Percentiles rank a stretch among this genome's conserved stretches.
phyloP scores from a whole-genome alignment of 1,284 basidiomycete species.

The Apiotrichum sp. region DNA sequence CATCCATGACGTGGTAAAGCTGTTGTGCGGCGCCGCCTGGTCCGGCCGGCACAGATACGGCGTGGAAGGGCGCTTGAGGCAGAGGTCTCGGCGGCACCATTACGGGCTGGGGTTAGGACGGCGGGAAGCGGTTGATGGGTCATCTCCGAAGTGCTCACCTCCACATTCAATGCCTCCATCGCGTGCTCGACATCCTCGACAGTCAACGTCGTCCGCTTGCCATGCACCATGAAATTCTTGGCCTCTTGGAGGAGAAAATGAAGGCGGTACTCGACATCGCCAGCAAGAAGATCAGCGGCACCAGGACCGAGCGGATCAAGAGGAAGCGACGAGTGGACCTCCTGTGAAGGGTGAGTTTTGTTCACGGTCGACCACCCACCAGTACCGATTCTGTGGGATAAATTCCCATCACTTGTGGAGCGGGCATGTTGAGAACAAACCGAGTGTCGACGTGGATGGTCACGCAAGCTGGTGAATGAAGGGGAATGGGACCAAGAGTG shows the following conservation, averaged over 20 bases:
- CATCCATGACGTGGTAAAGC: conserved; percentile 88
- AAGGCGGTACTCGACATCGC: conserved; percentile 94
- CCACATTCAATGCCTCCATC: conserved; percentile 87
- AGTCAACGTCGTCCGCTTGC: conserved; percentile 75
- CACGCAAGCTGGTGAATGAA: not conserved
- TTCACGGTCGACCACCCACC: conserved; percentile 17
- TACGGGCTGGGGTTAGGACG: conserved; percentile 28
- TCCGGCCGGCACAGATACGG: conserved; percentile 27
- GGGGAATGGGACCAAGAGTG: not conserved
- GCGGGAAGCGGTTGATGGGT: too few species aligned
- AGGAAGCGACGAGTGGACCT: conserved; percentile 83
- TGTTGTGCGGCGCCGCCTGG: conserved; percentile 51
- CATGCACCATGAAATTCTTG: conserved; percentile 92
- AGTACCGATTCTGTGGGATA: conserved; percentile 40
- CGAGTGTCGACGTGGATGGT: not conserved
- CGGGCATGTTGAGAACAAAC: conserved; percentile 26
- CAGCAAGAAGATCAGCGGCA: conserved; percentile 79
- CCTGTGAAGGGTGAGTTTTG: conserved; percentile 51
- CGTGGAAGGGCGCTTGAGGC: conserved; percentile 61
- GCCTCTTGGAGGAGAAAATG: conserved; percentile 76
- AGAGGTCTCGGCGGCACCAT: conserved; percentile 42
- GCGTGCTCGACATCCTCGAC: conserved; percentile 91
- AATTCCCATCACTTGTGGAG: conserved; percentile 37
- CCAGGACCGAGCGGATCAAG: conserved; percentile 72
- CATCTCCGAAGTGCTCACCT: conserved; percentile 47